Percentiles rank a stretch among this genome's conserved stretches.
Evolutionary conservation across 805 yeast species (phyloP).

Genomic region (Yamadazyma olivae): DNA sequence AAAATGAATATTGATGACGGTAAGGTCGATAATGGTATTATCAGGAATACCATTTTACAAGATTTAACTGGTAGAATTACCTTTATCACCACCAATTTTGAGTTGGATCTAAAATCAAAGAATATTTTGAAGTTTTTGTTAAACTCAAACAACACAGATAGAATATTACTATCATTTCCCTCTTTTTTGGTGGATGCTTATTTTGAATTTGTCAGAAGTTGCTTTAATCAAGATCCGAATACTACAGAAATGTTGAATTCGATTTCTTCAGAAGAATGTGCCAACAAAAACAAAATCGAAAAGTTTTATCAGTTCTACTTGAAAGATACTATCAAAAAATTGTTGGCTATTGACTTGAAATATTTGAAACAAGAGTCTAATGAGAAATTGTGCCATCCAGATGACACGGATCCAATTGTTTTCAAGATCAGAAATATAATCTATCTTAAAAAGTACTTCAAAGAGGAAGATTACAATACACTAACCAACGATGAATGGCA

Average conservation of each 20-base stretch:
- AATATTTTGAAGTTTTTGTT: slow-evolving; percentile 17
- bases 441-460: slow-evolving; percentile 1
- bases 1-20: slow-evolving; percentile 8
- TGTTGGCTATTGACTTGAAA: neutral
- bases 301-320: slow-evolving; percentile 1
- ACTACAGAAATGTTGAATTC: neutral
- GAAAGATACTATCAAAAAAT: neutral
- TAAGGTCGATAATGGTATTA: slow-evolving; percentile 12
- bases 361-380: neutral
- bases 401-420: too few relatives aligned
- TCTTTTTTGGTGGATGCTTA: slow-evolving; percentile 10
- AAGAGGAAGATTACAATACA: neutral
- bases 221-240: neutral
- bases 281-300: slow-evolving; percentile 3
- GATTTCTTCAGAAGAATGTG: neutral
- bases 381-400: too few relatives aligned
- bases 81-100: slow-evolving; percentile 20
- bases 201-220: slow-evolving; percentile 2
- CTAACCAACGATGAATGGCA: slow-evolving; percentile 12
- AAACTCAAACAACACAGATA: slow-evolving; percentile 8
- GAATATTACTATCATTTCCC: slow-evolving; percentile 17
- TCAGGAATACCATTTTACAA: slow-evolving; percentile 14
- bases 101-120: slow-evolving; percentile 14
- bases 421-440: slow-evolving; percentile 4
- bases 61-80: slow-evolving; percentile 15